Evolutionary conservation across 1,284 basidiomycete species (phyloP).

Genomic region (Phylloporus sp.): DNA sequence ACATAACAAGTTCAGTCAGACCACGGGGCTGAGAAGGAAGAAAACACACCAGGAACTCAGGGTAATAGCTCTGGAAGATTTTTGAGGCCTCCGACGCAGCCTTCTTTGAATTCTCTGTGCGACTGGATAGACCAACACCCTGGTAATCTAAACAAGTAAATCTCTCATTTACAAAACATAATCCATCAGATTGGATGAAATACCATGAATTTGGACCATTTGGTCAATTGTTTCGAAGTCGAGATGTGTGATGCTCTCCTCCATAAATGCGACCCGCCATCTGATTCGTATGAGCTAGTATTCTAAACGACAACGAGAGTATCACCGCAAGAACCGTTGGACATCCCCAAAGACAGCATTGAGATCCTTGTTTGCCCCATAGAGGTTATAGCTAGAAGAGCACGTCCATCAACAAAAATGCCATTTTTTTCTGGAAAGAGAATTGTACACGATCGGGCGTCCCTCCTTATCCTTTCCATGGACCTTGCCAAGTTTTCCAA

Average conservation of each 20-base stretch:
- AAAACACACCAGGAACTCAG: conserved; percentile 72
- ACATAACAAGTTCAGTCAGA: not conserved
- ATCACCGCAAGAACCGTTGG: conserved; percentile 73
- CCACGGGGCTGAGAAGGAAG: not conserved
- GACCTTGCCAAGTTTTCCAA: conserved; percentile 69
- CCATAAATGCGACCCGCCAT: conserved; percentile 82
- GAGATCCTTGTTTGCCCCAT: conserved; percentile 70
- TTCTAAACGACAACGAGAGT: not conserved
- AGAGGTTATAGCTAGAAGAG: conserved; percentile 69
- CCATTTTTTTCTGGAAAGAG: conserved; percentile 15
- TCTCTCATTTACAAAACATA: not conserved
- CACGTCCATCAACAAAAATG: not conserved
- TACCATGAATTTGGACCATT: conserved; percentile 78
- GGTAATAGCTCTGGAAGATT: conserved; percentile 79
- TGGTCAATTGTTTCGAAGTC: conserved; percentile 80
- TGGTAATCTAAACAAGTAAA: conserved; percentile 65
- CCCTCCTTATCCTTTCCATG: conserved; percentile 73
- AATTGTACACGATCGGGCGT: conserved; percentile 67
- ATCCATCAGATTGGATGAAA: conserved; percentile 13
- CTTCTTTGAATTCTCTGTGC: conserved; percentile 77
- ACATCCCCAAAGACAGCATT: conserved; percentile 76
- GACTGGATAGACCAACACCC: conserved; percentile 69
- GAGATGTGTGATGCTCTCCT: conserved; percentile 65
- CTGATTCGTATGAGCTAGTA: conserved; percentile 43
- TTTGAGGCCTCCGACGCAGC: conserved; percentile 75